Evolutionary conservation across 345 rosid genomes (phyloP), one percentile per base, ranked within the genome.

Genomic region (Orychophragmus violaceus): DNA sequence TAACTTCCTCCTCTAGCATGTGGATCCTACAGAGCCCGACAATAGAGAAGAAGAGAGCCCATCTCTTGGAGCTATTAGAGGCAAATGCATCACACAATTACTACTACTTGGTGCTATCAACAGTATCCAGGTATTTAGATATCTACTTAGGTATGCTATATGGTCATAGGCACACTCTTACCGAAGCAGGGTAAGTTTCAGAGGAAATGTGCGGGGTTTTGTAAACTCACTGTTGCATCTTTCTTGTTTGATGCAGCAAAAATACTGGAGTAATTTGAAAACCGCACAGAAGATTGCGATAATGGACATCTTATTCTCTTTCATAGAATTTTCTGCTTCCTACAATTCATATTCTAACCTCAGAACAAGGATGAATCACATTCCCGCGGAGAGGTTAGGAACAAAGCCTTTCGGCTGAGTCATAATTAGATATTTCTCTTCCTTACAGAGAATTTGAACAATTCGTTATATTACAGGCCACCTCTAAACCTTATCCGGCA

Each of bases 401-500:
- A 25, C 41, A 27, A 55, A 32, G 56, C 50, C 35, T 23, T 55
- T 28, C 21, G 4, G 39, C 72, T 18, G 36, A 28, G 17, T 10
- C 45, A 68, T 24, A 18, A 42, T 39, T 46, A 41, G 3, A 14
- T 10, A 49, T 25, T 33, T 44, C 19, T 68, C 28, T 52, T 62
- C 59, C 55, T n/a, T 27, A 8, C 68, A 44, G 24, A 45, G 13
- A 28, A 13, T 62, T 42, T 39, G 10, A 33, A 56, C 42, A 32
- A 30, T 58, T 52, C 24, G 24, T 73, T 67, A 59, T 51, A 32
- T 60, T 59, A 71, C 91, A 94, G 99, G 87, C 96, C 95, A 30
- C 96, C 99, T 64, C 65, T 78, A 69, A 94, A 91, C 80, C 95
- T 94, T 75, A 85, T 94, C 66, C 95, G 96, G 30, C 97, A 94